phyloP scores from a whole-genome alignment of 495 filamentous ascomycete genomes.

The Penicillium ucsense region DNA sequence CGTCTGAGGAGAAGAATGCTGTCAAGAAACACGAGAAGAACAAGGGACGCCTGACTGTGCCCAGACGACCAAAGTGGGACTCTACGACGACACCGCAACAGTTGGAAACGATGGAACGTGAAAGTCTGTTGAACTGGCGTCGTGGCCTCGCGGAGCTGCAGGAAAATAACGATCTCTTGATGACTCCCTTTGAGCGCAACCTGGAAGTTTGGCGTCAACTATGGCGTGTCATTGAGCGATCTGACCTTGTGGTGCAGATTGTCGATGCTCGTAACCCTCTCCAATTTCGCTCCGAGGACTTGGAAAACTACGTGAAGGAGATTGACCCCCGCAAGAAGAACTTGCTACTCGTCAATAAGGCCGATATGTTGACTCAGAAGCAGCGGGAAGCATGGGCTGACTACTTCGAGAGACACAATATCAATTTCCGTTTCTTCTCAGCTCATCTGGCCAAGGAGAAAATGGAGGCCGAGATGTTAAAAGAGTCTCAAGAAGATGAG shows the following conservation, averaged over 20 bases:
- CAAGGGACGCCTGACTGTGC: slow-evolving; percentile 71
- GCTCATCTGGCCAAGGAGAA: slow-evolving; percentile 81
- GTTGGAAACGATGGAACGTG: slow-evolving; percentile 69
- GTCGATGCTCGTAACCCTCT: slow-evolving; percentile 95
- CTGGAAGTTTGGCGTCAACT: slow-evolving; percentile 97
- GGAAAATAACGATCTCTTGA: slow-evolving; percentile 83
- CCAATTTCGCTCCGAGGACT: slow-evolving; percentile 86
- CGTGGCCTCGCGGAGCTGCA: slow-evolving; percentile 85
- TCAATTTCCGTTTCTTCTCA: slow-evolving; percentile 93
- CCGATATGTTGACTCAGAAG: slow-evolving; percentile 92
- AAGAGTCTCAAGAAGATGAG: slow-evolving; percentile 35
- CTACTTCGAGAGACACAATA: slow-evolving; percentile 71
- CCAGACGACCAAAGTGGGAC: slow-evolving; percentile 84
- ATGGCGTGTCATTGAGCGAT: slow-evolving; percentile 97
- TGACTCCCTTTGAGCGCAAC: slow-evolving; percentile 98
- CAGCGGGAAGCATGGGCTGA: slow-evolving; percentile 82
- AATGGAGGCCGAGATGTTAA: slow-evolving; percentile 56
- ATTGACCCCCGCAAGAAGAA: slow-evolving; percentile 84
- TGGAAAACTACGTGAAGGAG: slow-evolving; percentile 91
- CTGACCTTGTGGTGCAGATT: slow-evolving; percentile 94
- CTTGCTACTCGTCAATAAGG: slow-evolving; percentile 92
- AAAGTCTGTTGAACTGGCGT: slow-evolving; percentile 80
- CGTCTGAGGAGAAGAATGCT: slow-evolving; percentile 71
- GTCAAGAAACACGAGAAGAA: slow-evolving; percentile 75
- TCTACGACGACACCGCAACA: slow-evolving; percentile 68